Percentiles rank a stretch among this genome's conserved stretches.
These are phyloP conservation scores for Pyrus communis DNA, from an alignment of 306 rosid genomes.

Conservation along the genomic window DNA sequence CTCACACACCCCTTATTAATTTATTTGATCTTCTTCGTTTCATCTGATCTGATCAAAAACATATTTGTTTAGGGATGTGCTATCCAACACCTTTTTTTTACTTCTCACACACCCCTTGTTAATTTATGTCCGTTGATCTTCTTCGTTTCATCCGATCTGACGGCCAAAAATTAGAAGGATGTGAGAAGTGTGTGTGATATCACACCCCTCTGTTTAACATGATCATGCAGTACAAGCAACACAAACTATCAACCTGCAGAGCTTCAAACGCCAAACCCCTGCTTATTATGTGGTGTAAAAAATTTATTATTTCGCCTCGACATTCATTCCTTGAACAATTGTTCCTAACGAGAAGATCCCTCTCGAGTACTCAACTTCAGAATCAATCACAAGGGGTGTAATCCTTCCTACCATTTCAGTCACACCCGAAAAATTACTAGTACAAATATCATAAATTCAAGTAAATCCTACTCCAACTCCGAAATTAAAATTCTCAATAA, in stretches of 20 bases:
- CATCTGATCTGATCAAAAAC: too few species aligned
- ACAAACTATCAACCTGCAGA: background rate
- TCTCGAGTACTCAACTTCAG: background rate
- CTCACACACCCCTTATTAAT: too few species aligned
- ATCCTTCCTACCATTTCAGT: conserved; percentile 15
- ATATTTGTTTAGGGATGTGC: background rate
- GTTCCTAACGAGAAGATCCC: background rate
- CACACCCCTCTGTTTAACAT: too few species aligned
- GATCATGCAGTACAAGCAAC: background rate
- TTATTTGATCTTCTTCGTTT: too few species aligned
- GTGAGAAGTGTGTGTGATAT: too few species aligned
- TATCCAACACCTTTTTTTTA: too few species aligned
- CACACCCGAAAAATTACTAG: conserved; percentile 26
- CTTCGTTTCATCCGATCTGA: too few species aligned
- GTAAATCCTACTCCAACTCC: conserved; percentile 24
- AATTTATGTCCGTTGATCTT: too few species aligned
- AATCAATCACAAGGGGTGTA: background rate
- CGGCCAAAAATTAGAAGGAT: too few species aligned
- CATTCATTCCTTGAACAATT: background rate
- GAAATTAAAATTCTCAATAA: conserved; percentile 23
- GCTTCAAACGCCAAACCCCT: background rate
- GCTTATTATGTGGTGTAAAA: background rate
- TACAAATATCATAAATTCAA: conserved; percentile 18
- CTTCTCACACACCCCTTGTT: too few species aligned
- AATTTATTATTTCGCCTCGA: conserved; percentile 3